Conservation (phyloP, 1,139 yeast species). For the Kurtzmaniella quercitrusa region DNA sequence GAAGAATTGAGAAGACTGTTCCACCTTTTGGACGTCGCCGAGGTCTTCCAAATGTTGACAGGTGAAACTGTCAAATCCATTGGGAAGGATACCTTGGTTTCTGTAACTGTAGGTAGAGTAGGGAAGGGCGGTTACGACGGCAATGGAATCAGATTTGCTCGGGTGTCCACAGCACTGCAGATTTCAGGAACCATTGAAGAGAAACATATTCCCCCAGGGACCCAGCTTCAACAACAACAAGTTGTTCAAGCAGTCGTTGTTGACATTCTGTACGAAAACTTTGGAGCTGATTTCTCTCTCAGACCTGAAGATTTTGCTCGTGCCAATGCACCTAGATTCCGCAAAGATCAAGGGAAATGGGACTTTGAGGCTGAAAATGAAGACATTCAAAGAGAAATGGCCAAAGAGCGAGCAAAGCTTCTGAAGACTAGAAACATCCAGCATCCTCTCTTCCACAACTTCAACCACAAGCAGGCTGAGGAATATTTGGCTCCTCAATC, state of each 20-base stretch:
- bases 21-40: slow-evolving; percentile 61
- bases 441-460: slow-evolving; percentile 86
- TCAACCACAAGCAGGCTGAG: slow-evolving; percentile 86
- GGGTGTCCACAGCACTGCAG: slow-evolving; percentile 71
- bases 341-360: slow-evolving; percentile 71
- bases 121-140: slow-evolving; percentile 39
- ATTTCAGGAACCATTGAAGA: slow-evolving; percentile 72
- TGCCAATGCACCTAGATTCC: slow-evolving; percentile 49
- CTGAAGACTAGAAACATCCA: slow-evolving; percentile 69
- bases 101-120: slow-evolving; percentile 63
- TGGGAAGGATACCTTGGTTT: slow-evolving; percentile 67
- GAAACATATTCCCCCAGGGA: slow-evolving; percentile 55
- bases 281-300: slow-evolving; percentile 71
- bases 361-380: slow-evolving; percentile 70
- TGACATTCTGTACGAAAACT: slow-evolving; percentile 64
- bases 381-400: slow-evolving; percentile 57
- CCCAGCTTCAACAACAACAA: slow-evolving; percentile 57
- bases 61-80: slow-evolving; percentile 77
- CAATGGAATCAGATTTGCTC: slow-evolving; percentile 37
- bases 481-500: slow-evolving; percentile 84
- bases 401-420: slow-evolving; percentile 53
- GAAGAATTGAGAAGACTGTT: slow-evolving; percentile 78
- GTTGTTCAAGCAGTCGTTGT: slow-evolving; percentile 81
- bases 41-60: slow-evolving; percentile 83
- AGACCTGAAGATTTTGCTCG: slow-evolving; percentile 60